Evolutionary conservation across 73 alveolate genomes (phyloP).

Genomic region (Halteria grandinella): DNA sequence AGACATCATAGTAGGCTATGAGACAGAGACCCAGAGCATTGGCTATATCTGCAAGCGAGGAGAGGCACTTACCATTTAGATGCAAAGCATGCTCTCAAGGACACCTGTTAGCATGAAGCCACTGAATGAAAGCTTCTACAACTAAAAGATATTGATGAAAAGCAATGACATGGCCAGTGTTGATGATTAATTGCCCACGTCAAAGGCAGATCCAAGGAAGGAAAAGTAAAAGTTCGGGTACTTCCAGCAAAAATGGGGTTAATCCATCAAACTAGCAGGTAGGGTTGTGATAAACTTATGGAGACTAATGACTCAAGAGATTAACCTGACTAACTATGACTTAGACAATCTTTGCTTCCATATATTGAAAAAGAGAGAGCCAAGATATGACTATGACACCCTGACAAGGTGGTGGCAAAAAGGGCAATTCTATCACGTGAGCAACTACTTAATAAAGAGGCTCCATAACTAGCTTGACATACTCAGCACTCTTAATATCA

Average conservation of each 20-base stretch:
- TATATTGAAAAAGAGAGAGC: conserved; percentile 76
- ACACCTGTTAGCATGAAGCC: conserved; percentile 65
- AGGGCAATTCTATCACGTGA: conserved; percentile 33
- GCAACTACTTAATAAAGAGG: background rate
- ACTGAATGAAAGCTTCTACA: conserved; percentile 63
- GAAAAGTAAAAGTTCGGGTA: conserved; percentile 61
- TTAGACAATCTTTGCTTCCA: conserved; percentile 75
- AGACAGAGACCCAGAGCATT: conserved; percentile 77
- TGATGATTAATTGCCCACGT: background rate
- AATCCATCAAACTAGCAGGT: conserved; percentile 72
- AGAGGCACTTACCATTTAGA: conserved; percentile 68
- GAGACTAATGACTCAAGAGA: conserved; percentile 72
- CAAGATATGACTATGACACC: conserved; percentile 71
- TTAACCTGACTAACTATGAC: conserved; percentile 79
- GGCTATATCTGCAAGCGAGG: conserved; percentile 85
- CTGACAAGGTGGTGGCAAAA: conserved; percentile 42
- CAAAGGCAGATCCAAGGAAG: background rate
- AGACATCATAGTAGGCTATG: conserved; percentile 86
- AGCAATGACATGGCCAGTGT: conserved; percentile 11
- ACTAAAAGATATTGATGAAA: conserved; percentile 27
- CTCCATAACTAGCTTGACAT: conserved; percentile 10
- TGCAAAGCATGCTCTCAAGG: conserved; percentile 67
- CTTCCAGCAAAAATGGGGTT: conserved; percentile 69
- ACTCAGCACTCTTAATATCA: conserved; percentile 61
- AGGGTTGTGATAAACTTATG: conserved; percentile 78